These are phyloP conservation scores for Tetragonia tetragonoides DNA, from an alignment of 148 eudicot genomes.

Conservation along the genomic window DNA sequence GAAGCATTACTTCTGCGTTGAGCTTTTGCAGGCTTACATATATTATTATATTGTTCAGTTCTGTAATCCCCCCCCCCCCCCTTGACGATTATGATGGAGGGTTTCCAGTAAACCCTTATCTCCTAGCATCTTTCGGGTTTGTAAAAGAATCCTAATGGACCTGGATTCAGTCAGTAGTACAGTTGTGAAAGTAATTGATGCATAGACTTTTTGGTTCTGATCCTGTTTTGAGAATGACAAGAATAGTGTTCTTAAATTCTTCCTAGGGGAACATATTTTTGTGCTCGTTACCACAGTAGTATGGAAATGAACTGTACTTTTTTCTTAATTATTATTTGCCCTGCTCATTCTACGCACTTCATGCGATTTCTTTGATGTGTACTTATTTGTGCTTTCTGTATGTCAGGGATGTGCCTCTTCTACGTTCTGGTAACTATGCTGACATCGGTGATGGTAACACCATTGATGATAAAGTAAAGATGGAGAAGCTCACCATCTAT, in stretches of 20 bases:
- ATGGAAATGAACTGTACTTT: neutral
- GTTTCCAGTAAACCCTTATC: too few relatives aligned
- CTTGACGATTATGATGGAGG: too few relatives aligned
- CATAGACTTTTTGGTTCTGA: too few relatives aligned
- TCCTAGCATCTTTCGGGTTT: too few relatives aligned
- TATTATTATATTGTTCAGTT: too few relatives aligned
- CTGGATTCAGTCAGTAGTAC: too few relatives aligned
- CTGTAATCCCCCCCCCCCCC: too few relatives aligned
- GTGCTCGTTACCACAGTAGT: neutral
- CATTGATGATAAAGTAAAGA: constrained; percentile 54
- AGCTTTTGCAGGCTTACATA: too few relatives aligned
- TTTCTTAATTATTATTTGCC: neutral
- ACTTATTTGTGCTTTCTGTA: constrained; percentile 6
- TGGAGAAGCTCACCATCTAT: constrained; percentile 80
- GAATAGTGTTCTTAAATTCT: neutral
- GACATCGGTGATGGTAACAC: constrained; percentile 39
- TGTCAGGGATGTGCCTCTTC: constrained; percentile 81
- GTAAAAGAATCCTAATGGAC: too few relatives aligned
- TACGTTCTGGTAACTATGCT: constrained; percentile 50
- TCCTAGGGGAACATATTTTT: neutral
- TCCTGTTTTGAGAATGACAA: too few relatives aligned
- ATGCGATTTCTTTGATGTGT: neutral
- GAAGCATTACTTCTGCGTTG: too few relatives aligned
- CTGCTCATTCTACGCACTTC: neutral
- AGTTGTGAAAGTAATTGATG: too few relatives aligned